Evolutionary conservation across 169 alveolate species (phyloP), one percentile per base, ranked within the genome.

Genomic region (Plasmodium malariae): DNA sequence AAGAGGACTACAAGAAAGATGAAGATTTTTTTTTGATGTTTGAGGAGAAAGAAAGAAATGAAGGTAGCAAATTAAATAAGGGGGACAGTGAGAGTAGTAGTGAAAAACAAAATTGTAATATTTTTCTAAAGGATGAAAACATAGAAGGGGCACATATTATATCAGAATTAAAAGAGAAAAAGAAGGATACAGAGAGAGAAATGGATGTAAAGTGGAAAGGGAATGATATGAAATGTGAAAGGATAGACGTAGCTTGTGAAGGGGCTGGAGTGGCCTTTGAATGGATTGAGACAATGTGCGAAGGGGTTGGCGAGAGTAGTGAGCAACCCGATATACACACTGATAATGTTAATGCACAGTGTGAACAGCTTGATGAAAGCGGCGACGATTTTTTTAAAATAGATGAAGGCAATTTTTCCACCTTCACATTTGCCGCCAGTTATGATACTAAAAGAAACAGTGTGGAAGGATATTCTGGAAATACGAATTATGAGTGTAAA

Each of bases 351-450:
- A 5, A 28, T 26, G 30, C 55, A 19, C 57, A 9, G 17, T n/a
- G 3, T 67, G 34, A 26, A 6, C 57, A 74, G 24, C 57, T 54
- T 62, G 78, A 63, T 14, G 89, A 62, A 30, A 48, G 12, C 17
- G 55, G 37, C 5, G 89, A 76, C 37, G 76, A 62, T 1, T 76
- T 76, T 76, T 76, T 76, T 55, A 76, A 76, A 76, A 76, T 76
- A 62, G 76, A 76, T 55, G 78, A 76, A 17, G 40, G 45, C 12
- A 76, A 76, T 76, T 76, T 76, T 76, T 62, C 55, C 78, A 45
- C 40, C 26, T 76, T 62, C 34, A 45, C 45, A 19, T 76, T 76
- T 76, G 12, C 74, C 3, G 55, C 24, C 30, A 40, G 63, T 37
- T 40, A 51, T 76, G 62, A 63, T 62, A 63, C 30, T 9, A 26